Percentiles rank a stretch among this genome's conserved stretches.
phyloP scores from a whole-genome alignment of 768 basidiomycete species.

The Mycena haematopus region DNA sequence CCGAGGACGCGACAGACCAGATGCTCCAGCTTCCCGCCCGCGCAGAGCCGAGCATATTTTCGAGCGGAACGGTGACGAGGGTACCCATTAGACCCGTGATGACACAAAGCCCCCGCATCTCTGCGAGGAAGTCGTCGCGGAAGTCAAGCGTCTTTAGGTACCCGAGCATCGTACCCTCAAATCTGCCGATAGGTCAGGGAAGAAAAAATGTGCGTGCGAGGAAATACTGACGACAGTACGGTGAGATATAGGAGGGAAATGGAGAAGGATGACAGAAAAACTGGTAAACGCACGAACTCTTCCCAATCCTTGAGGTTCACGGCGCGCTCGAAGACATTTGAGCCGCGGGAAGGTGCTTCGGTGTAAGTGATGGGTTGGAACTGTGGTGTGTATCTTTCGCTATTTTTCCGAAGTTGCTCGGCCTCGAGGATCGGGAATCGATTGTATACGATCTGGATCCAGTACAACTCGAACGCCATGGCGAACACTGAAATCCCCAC shows the following conservation, averaged over 20 bases:
- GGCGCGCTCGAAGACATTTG: background rate
- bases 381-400: conserved; percentile 9
- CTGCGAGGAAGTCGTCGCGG: conserved; percentile 55
- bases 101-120: conserved; percentile 53
- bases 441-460: conserved; percentile 47
- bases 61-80: conserved; percentile 47
- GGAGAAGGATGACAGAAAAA: conserved; percentile 49
- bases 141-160: conserved; percentile 55
- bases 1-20: conserved; percentile 38
- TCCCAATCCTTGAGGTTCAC: conserved; percentile 40
- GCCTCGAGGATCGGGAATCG: conserved; percentile 42
- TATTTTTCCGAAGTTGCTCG: conserved; percentile 34
- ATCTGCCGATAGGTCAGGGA: conserved; percentile 32
- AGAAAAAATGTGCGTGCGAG: background rate
- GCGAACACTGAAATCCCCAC: conserved; percentile 42
- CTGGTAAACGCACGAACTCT: conserved; percentile 45
- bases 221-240: conserved; percentile 40
- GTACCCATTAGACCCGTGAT: conserved; percentile 56
- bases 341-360: background rate
- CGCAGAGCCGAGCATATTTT: conserved; percentile 48
- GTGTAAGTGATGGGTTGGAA: background rate
- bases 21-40: conserved; percentile 59
- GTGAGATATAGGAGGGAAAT: conserved; percentile 54
- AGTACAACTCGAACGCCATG: conserved; percentile 50
- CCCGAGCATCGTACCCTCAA: conserved; percentile 59